These are phyloP conservation scores for Alternaria triticimaculans DNA, from an alignment of 2,329 filamentous ascomycete genomes.

Conservation along the genomic window DNA sequence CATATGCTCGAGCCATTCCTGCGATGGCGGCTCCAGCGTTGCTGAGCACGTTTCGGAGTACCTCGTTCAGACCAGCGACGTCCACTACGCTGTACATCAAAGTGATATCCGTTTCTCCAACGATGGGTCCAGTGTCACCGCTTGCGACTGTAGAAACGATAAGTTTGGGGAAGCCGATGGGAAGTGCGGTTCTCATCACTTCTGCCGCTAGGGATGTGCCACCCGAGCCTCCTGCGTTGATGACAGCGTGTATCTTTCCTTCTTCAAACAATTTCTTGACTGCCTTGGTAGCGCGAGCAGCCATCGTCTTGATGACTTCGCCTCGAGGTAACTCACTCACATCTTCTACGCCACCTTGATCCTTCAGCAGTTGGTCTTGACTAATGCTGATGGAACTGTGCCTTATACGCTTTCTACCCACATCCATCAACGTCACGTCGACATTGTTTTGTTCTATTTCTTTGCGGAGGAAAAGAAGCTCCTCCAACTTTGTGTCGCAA, in stretches of 20 bases:
- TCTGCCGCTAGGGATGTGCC: slow-evolving; percentile 67
- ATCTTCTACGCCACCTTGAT: slow-evolving; percentile 34
- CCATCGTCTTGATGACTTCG: slow-evolving; percentile 65
- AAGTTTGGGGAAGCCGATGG: slow-evolving; percentile 72
- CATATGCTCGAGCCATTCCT: slow-evolving; percentile 63
- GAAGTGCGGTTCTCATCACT: slow-evolving; percentile 66
- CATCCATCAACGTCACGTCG: slow-evolving; percentile 61
- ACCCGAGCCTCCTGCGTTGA: slow-evolving; percentile 68
- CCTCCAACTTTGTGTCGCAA: slow-evolving; percentile 68
- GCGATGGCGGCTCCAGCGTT: slow-evolving; percentile 69
- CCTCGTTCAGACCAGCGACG: slow-evolving; percentile 68
- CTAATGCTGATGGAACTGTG: slow-evolving; percentile 57
- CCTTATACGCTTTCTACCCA: slow-evolving; percentile 56
- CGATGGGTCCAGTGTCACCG: slow-evolving; percentile 68
- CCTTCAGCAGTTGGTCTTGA: slow-evolving; percentile 52
- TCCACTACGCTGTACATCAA: slow-evolving; percentile 77
- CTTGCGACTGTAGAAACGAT: slow-evolving; percentile 74
- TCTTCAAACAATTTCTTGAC: slow-evolving; percentile 51
- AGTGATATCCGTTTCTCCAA: slow-evolving; percentile 72
- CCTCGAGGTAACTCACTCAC: slow-evolving; percentile 56
- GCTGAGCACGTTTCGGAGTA: slow-evolving; percentile 63
- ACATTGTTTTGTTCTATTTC: slow-evolving; percentile 49
- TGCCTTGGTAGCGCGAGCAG: slow-evolving; percentile 53
- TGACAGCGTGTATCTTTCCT: slow-evolving; percentile 60
- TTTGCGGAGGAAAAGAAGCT: slow-evolving; percentile 62